phyloP scores from a whole-genome alignment of 768 basidiomycete species.

The Boletus eberwhitei region DNA sequence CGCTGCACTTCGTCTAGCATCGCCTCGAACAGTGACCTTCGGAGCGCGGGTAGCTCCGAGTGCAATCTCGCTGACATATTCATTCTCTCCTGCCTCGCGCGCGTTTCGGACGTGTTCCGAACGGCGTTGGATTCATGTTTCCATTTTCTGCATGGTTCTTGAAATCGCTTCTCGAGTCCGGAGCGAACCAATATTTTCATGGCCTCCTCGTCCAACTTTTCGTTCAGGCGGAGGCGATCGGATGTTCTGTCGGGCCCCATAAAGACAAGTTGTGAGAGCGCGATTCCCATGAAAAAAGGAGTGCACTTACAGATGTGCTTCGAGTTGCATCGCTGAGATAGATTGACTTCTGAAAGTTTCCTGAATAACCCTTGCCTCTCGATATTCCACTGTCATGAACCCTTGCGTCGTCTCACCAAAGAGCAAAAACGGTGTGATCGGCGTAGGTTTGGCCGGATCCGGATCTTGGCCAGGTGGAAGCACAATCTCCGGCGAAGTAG shows the following conservation, averaged over 20 bases:
- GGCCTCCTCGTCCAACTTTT: constrained; percentile 24
- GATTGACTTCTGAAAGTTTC: not conserved
- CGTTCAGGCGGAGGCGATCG: constrained; percentile 24
- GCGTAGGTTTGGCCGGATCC: not conserved
- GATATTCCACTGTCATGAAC: constrained; percentile 35
- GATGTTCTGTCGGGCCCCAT: constrained; percentile 10
- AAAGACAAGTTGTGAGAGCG: not conserved
- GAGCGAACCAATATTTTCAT: constrained; percentile 25
- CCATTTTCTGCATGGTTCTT: constrained; percentile 23
- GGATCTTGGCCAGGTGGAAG: constrained; percentile 7
- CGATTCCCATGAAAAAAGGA: not conserved
- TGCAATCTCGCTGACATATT: not conserved
- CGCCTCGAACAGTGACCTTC: constrained; percentile 23
- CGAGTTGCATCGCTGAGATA: constrained; percentile 12
- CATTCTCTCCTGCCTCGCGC: not conserved
- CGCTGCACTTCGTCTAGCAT: constrained; percentile 21
- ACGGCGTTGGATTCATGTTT: constrained; percentile 8
- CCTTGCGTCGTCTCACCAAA: constrained; percentile 41
- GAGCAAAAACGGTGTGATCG: constrained; percentile 31
- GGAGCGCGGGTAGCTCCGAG: constrained; percentile 4
- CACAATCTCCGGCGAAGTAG: constrained; percentile 9
- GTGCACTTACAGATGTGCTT: constrained; percentile 17
- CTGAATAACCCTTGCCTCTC: constrained; percentile 1
- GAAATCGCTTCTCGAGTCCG: constrained; percentile 31
- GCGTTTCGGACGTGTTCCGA: not conserved